A percentile compares a stretch with the other conserved stretches of the same genome.
Conservation (phyloP, 2,329 filamentous ascomycete species). For the Exutisphaerella laricina region DNA sequence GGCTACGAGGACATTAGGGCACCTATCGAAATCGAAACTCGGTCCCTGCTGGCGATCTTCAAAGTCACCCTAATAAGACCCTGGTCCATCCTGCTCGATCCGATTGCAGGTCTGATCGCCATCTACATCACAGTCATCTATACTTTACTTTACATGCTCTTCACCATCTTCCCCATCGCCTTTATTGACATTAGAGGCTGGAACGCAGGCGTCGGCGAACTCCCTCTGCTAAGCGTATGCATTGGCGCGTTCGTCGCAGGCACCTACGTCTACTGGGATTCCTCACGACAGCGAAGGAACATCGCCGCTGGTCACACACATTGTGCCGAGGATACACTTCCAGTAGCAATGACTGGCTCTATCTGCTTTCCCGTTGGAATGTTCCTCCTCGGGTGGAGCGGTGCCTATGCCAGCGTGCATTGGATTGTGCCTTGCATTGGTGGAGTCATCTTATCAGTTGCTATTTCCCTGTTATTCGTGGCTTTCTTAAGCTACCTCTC, state of each 20-base stretch:
- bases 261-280: conserved; percentile 39
- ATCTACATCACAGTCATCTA: conserved; percentile 52
- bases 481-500: conserved; percentile 46
- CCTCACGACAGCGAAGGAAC: conserved; percentile 36
- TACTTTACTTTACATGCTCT: conserved; percentile 53
- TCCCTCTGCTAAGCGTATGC: conserved; percentile 48
- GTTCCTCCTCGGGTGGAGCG: conserved; percentile 33
- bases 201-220: conserved; percentile 49
- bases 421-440: conserved; percentile 45
- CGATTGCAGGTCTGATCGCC: conserved; percentile 49
- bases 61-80: conserved; percentile 49
- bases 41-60: conserved; percentile 42
- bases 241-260: conserved; percentile 46
- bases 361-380: conserved; percentile 30
- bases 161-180: conserved; percentile 54
- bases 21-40: conserved; percentile 44
- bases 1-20: conserved; percentile 51
- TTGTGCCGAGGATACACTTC: conserved; percentile 40
- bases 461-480: conserved; percentile 47
- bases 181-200: conserved; percentile 53
- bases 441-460: conserved; percentile 38
- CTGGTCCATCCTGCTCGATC: conserved; percentile 50
- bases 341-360: conserved; percentile 31
- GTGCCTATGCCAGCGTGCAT: conserved; percentile 38
- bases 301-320: conserved; percentile 32